Percentiles rank a stretch among this genome's conserved stretches.
Conservation (phyloP, 495 filamentous ascomycete species). For the Aeminium ludgeri region DNA sequence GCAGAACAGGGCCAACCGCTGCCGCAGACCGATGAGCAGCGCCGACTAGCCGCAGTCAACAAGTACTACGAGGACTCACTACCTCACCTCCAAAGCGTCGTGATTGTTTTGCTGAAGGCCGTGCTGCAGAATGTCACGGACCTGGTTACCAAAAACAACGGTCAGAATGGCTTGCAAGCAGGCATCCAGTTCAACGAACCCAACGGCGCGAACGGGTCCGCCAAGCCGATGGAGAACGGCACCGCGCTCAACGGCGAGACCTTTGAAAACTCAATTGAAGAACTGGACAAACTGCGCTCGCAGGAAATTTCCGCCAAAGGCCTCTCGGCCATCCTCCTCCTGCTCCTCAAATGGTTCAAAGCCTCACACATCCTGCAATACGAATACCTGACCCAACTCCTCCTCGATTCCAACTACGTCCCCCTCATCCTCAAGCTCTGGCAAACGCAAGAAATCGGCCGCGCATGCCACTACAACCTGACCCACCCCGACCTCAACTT, state of each 20-base stretch:
- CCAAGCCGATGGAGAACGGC: constrained; percentile 19
- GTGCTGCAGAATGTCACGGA: constrained; percentile 66
- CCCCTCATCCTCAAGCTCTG: constrained; percentile 85
- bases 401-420: constrained; percentile 86
- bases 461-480: constrained; percentile 65
- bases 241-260: constrained; percentile 15
- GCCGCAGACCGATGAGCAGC: constrained; percentile 7
- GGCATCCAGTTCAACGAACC: constrained; percentile 25
- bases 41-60: constrained; percentile 44
- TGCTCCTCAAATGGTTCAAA: constrained; percentile 92
- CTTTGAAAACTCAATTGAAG: constrained; percentile 34
- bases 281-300: constrained; percentile 60
- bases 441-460: constrained; percentile 79
- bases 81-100: constrained; percentile 78
- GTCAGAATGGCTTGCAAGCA: constrained; percentile 29
- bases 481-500: constrained; percentile 78
- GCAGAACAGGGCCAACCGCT: constrained; percentile 11
- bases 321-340: constrained; percentile 65
- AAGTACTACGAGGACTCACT: constrained; percentile 61
- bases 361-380: constrained; percentile 88
- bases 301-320: constrained; percentile 84
- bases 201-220: constrained; percentile 18
- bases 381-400: constrained; percentile 83
- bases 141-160: constrained; percentile 37
- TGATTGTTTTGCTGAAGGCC: constrained; percentile 80